These are phyloP conservation scores for Gremmenia infestans DNA, from an alignment of 2,329 filamentous ascomycete species.

Conservation along the genomic window DNA sequence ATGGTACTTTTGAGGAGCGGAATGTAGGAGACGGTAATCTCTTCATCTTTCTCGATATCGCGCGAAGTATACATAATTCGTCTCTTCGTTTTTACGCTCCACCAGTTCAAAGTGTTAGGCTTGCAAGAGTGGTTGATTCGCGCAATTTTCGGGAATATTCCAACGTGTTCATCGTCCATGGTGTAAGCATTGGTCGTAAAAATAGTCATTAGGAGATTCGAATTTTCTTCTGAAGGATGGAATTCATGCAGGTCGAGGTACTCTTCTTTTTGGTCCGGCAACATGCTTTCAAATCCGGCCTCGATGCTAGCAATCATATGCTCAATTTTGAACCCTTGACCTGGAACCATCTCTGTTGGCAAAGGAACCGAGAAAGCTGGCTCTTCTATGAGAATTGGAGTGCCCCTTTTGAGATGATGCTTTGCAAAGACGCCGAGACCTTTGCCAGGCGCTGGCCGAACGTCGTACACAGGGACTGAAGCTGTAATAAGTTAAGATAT, in stretches of 20 bases:
- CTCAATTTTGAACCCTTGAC: constrained; percentile 28
- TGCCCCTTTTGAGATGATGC: constrained; percentile 32
- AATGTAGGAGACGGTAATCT: constrained; percentile 36
- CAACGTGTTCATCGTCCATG: constrained; percentile 29
- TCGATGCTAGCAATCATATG: constrained; percentile 34
- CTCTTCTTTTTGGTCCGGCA: constrained; percentile 4
- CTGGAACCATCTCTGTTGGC: constrained; percentile 24
- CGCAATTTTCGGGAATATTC: constrained; percentile 33
- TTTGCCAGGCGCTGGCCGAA: constrained; percentile 33
- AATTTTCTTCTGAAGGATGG: constrained; percentile 16
- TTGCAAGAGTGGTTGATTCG: constrained; percentile 36
- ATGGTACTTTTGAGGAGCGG: constrained; percentile 17
- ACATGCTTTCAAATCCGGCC: constrained; percentile 12
- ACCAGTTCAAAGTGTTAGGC: constrained; percentile 34
- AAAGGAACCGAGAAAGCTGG: constrained; percentile 33
- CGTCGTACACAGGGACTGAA: constrained; percentile 13
- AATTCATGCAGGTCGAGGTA: constrained; percentile 17
- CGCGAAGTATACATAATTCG: constrained; percentile 33
- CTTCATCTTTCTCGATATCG: constrained; percentile 33
- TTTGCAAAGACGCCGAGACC: constrained; percentile 39
- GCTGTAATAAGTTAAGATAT: background rate
- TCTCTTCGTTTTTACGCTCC: constrained; percentile 30
- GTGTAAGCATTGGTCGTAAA: constrained; percentile 20
- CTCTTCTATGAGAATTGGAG: constrained; percentile 36
- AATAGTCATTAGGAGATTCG: constrained; percentile 26